Percentiles rank a stretch among this genome's conserved stretches.
Conservation (phyloP, 495 filamentous ascomycete species). For the Penicillium bovifimosum region DNA sequence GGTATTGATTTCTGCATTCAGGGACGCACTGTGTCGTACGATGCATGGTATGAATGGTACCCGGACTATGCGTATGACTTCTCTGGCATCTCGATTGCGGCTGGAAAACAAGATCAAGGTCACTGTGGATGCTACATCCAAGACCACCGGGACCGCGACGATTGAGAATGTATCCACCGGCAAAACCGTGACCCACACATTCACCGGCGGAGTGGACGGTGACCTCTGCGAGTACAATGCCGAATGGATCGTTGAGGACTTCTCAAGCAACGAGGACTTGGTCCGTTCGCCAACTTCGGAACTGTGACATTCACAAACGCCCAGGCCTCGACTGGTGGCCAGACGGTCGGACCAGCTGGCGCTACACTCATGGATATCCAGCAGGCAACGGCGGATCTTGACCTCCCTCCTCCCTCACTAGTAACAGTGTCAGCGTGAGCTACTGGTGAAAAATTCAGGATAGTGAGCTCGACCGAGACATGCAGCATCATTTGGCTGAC, state of each 20-base stretch:
- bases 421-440: not conserved
- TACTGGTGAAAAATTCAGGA: not conserved
- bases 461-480: not conserved
- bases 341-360: not conserved
- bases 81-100: not conserved
- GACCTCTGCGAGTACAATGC: conserved; percentile 30
- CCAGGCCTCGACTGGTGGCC: not conserved
- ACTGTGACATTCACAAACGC: conserved; percentile 1
- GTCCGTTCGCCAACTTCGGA: conserved; percentile 3
- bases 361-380: conserved; percentile 1
- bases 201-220: conserved; percentile 24
- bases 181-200: conserved; percentile 38
- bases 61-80: conserved; percentile 43
- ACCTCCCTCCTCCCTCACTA: not conserved
- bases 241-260: conserved; percentile 55
- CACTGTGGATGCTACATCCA: conserved; percentile 39
- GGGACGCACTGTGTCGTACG: conserved; percentile 29
- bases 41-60: conserved; percentile 56
- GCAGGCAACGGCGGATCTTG: not conserved
- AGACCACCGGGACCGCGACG: conserved; percentile 35
- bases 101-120: conserved; percentile 44
- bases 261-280: not conserved
- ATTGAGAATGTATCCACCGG: conserved; percentile 46
- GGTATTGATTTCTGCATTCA: conserved; percentile 48
- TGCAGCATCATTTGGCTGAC: not conserved